Conservation (phyloP, 306 rosid species). For the Cicer yamashitae region DNA sequence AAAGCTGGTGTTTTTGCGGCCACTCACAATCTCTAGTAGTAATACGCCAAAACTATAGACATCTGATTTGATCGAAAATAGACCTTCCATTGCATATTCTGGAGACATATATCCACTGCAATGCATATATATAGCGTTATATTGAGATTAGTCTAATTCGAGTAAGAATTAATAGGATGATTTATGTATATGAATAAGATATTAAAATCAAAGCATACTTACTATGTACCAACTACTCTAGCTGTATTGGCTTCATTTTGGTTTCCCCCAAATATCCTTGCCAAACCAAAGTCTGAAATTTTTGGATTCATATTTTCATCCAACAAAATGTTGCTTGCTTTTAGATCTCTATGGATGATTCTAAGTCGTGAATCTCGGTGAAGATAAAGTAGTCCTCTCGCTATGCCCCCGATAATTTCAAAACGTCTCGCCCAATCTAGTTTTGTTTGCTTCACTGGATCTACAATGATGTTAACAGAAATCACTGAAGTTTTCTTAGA, state of each 20-base stretch:
- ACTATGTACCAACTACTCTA: slow-evolving; percentile 91
- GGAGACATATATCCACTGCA: slow-evolving; percentile 92
- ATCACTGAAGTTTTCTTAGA: not conserved
- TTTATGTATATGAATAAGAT: not conserved
- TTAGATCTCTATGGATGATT: slow-evolving; percentile 85
- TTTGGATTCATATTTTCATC: slow-evolving; percentile 89
- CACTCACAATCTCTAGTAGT: slow-evolving; percentile 75
- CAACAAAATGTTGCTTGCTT: slow-evolving; percentile 78
- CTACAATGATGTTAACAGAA: slow-evolving; percentile 50
- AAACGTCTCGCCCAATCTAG: slow-evolving; percentile 69
- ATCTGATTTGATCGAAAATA: slow-evolving; percentile 83
- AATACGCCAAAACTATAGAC: slow-evolving; percentile 89
- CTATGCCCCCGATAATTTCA: slow-evolving; percentile 80
- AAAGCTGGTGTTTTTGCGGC: slow-evolving; percentile 75
- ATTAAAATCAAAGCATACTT: slow-evolving; percentile 46
- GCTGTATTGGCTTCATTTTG: slow-evolving; percentile 77
- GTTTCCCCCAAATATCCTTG: slow-evolving; percentile 86
- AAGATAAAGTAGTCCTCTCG: slow-evolving; percentile 87
- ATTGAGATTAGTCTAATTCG: slow-evolving; percentile 39
- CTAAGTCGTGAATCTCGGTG: slow-evolving; percentile 88
- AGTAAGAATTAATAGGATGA: not conserved
- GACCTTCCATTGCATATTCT: slow-evolving; percentile 94
- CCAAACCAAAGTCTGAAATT: slow-evolving; percentile 93
- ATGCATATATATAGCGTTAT: not conserved
- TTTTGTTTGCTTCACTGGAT: slow-evolving; percentile 49